Evolutionary conservation across 257 asterid species (phyloP).

Genomic region (Solanum megistacrolobum): DNA sequence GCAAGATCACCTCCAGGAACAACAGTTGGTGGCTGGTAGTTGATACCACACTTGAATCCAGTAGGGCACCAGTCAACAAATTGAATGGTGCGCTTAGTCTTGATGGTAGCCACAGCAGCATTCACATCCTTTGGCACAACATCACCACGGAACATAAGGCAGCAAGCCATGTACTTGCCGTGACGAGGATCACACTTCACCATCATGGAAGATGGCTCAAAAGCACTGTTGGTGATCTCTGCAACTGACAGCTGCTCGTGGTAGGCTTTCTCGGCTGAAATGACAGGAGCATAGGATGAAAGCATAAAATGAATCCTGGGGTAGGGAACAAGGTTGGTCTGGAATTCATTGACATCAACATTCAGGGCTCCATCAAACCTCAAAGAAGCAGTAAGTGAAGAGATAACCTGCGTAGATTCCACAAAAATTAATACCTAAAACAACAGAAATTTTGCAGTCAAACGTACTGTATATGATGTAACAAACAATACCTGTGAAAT

Average conservation of each 20-base stretch:
- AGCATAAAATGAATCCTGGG: constrained; percentile 15
- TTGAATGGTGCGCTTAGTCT: constrained; percentile 19
- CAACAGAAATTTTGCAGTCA: neutral
- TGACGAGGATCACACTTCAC: constrained; percentile 20
- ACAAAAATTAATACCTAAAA: neutral
- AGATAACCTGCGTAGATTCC: constrained; percentile 9
- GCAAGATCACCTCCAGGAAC: constrained; percentile 20
- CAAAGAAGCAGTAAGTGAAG: constrained; percentile 18
- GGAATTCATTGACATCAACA: constrained; percentile 19
- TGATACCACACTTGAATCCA: constrained; percentile 20
- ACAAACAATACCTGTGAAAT: constrained; percentile 9
- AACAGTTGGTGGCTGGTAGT: constrained; percentile 17
- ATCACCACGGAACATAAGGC: constrained; percentile 21
- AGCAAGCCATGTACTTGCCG: constrained; percentile 21
- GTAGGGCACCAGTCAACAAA: constrained; percentile 21
- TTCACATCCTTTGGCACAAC: constrained; percentile 19
- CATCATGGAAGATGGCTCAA: constrained; percentile 22
- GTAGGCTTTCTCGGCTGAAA: constrained; percentile 14
- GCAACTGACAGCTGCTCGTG: constrained; percentile 18
- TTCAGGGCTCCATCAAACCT: constrained; percentile 24
- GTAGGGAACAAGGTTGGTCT: constrained; percentile 20
- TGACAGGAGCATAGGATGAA: constrained; percentile 16
- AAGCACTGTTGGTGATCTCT: constrained; percentile 17
- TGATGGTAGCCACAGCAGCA: constrained; percentile 19
- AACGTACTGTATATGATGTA: neutral